Evolutionary conservation across 1,284 basidiomycete genomes (phyloP), one percentile per base, ranked within the genome.

Genomic region (Amylostereum chailletii): DNA sequence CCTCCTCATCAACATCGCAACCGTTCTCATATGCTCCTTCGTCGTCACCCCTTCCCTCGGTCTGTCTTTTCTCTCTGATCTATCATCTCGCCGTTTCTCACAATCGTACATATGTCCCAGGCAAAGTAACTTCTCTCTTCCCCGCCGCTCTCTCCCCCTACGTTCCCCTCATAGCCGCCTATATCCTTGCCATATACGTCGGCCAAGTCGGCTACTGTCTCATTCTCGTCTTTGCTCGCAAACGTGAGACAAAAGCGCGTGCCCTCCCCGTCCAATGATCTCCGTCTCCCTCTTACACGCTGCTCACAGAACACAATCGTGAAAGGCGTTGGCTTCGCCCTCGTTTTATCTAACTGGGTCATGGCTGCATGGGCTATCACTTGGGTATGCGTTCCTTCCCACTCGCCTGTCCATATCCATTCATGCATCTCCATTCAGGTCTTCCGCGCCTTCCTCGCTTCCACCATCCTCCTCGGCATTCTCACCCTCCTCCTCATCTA

Each of bases 361-460:
- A 85, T 91, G 77, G 90, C 86, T 0, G 65, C 79, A 2, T 94
- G 90, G 89, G 86, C 87, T 0, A 76, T 94, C 39, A 71, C 83
- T 55, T 94, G 86, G 79, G 86, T 91, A 57, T 34, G 76, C 42
- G 26, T 33, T 38, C 6, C 41, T 6, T 11, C 30, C 34, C 8
- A 2, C 32, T 34, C 46, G 31, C 11, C 40, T n/a, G 38, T 26
- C 4, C 4, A 27, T 27, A 11, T 27, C 26, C 26, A 5, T n/a
- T 33, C 8, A 11, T 39, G 30, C 34, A 8, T 10, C 3, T n/a
- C 10, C 44, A 38, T 38, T 27, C 49, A 84, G 81, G 66, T 82
- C 2, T 69, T 86, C 46, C 69, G 77, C 64, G 72, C 71, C 59
- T 89, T 86, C 62, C 61, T 86, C 6, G 42, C 73, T 2, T 74